Evolutionary conservation across 208 protist species (phyloP).

Genomic region (Crithidia thermophila): DNA sequence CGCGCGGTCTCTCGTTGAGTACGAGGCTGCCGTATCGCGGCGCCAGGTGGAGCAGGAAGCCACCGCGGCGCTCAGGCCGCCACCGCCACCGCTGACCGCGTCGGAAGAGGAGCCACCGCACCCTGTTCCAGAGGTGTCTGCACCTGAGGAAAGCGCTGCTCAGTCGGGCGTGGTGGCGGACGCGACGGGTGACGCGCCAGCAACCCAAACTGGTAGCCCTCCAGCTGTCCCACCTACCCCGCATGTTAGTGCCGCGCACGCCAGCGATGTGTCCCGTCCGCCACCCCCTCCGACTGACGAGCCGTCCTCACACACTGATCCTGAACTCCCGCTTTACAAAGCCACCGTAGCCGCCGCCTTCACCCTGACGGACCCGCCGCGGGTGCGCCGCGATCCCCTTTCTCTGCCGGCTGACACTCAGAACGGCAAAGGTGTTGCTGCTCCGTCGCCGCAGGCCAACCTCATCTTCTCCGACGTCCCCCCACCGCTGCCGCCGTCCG

Average conservation of each 20-base stretch:
- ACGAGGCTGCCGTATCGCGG: neutral
- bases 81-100: constrained; percentile 14
- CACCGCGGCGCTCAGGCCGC: constrained; percentile 1
- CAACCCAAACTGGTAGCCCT: too few relatives aligned
- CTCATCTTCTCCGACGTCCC: constrained; percentile 15
- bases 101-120: neutral
- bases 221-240: too few relatives aligned
- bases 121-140: neutral
- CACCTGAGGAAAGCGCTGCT: neutral
- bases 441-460: neutral
- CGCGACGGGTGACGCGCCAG: neutral
- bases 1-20: constrained; percentile 11
- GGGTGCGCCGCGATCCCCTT: neutral
- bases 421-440: neutral
- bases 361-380: constrained; percentile 19
- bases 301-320: too few relatives aligned
- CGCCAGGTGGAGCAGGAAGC: neutral
- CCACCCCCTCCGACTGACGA: too few relatives aligned
- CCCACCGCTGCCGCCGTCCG: constrained; percentile 19
- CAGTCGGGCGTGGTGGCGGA: neutral
- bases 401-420: neutral
- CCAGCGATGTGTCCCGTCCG: too few relatives aligned
- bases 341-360: constrained; percentile 1
- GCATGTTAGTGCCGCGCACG: too few relatives aligned
- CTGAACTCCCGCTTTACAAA: too few relatives aligned